Base-by-base conservation (phyloP, 306 rosid species). In the Vigna radiata region DNA sequence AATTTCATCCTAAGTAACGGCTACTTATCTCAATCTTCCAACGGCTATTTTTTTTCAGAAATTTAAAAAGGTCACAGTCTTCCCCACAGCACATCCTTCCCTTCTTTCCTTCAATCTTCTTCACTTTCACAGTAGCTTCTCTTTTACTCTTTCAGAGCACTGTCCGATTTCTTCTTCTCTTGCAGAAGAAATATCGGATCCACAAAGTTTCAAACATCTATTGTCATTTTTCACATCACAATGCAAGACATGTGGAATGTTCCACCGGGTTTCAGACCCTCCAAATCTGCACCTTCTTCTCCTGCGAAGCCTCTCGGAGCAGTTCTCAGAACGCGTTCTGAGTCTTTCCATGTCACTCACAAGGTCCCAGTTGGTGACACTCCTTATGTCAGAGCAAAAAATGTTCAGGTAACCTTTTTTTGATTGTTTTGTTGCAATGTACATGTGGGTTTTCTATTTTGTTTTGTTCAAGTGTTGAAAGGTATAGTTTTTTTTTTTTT, bases 311-410 rank as follows among this genome's bases (percentile, higher is more conserved):
- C 98, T 66, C 86, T 91, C 5, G 90, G 85, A 1, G 85, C 88
- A 0, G 87, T 96, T 58, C 75, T 70, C 0, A 79, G 99, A 84
- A 89, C 96, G 12, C 93, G 94, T 0, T 93, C 99, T 0, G 99
- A 96, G 52, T 86, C 96, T 4, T 89, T 92, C 67, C 98, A 96
- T 31, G 75, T 92, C 5, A 54, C 97, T 11, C 97, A 96, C 70
- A 96, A 96, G 86, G 94, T 96, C 47, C 99, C 99, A 0, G 72
- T 81, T 7, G 99, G 98, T 0, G 98, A 92, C 67, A 61, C 89
- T n/a, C 99, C 99, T 63, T 96, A 96, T 50, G 99, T 96, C 21
- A 78, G 98, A 86, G 99, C 99, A 73, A 96, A 96, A 76, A 96
- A 96, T 16, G 98, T 92, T 61, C 99, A 96, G 89, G 99, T 80